These are phyloP conservation scores for Trichaptum fuscoviolaceum DNA, from an alignment of 768 basidiomycete species.

Conservation along the genomic window DNA sequence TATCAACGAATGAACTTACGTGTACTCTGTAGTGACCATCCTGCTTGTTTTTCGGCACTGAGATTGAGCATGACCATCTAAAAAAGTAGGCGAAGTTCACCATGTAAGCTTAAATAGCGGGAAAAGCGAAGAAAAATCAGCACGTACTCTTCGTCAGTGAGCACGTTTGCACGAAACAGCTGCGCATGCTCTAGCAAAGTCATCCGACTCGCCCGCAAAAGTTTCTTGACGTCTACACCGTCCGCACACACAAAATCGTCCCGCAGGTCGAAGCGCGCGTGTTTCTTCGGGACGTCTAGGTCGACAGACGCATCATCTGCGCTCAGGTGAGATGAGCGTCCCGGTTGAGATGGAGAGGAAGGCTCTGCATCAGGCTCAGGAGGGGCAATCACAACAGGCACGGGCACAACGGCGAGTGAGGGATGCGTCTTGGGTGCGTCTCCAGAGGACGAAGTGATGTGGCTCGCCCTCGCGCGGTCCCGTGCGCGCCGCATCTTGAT, in stretches of 20 bases:
- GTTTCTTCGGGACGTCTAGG: constrained; percentile 12
- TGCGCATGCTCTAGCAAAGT: constrained; percentile 46
- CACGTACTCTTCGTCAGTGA: constrained; percentile 68
- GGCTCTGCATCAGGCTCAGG: background rate
- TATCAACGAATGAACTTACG: constrained; percentile 32
- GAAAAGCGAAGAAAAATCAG: background rate
- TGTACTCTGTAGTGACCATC: constrained; percentile 55
- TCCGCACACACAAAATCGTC: constrained; percentile 54
- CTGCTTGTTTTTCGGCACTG: constrained; percentile 41
- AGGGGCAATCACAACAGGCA: background rate
- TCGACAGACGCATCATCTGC: constrained; percentile 19
- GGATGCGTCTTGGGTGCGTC: constrained; percentile 32
- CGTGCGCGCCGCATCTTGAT: constrained; percentile 44
- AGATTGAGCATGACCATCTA: constrained; percentile 65
- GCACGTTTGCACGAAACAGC: constrained; percentile 48
- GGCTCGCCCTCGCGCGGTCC: constrained; percentile 19
- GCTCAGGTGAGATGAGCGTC: background rate
- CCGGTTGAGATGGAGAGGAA: background rate
- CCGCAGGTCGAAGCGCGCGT: constrained; percentile 27
- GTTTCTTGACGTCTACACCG: constrained; percentile 54
- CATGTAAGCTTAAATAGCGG: constrained; percentile 9
- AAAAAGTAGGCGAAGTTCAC: background rate
- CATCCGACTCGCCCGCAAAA: constrained; percentile 51
- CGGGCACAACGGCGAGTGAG: constrained; percentile 14
- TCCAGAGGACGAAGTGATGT: constrained; percentile 34